phyloP scores from a whole-genome alignment of 192 early-diverging fungal species.

The Allomyces macrogynus region DNA sequence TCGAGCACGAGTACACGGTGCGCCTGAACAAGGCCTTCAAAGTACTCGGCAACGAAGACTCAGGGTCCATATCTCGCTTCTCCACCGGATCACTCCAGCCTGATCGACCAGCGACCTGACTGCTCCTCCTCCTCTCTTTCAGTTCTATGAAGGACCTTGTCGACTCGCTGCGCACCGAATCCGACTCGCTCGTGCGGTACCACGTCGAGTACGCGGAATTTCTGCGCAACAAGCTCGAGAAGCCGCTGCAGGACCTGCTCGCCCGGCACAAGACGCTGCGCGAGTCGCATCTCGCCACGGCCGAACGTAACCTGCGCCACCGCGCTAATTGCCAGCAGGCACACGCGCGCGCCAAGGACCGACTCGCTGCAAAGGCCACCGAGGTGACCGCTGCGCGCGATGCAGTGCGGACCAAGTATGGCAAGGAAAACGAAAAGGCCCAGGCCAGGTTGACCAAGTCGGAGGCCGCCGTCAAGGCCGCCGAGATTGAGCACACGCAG shows the following conservation, averaged over 20 bases:
- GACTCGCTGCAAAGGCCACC: not conserved
- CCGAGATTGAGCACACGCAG: not conserved
- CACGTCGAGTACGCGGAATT: not conserved
- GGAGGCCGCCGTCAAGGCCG: not conserved
- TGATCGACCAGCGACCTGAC: no score
- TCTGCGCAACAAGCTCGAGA: not conserved
- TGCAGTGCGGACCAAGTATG: not conserved
- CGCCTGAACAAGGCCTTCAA: no score
- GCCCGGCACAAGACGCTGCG: not conserved
- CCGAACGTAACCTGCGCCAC: not conserved
- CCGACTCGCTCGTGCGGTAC: not conserved
- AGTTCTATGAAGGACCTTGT: not conserved
- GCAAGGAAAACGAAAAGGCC: not conserved
- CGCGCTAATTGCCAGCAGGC: not conserved
- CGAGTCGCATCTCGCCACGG: not conserved
- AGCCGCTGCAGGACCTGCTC: not conserved
- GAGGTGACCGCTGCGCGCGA: not conserved
- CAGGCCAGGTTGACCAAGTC: not conserved
- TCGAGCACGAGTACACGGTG: no score
- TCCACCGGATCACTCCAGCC: no score
- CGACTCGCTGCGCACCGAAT: not conserved
- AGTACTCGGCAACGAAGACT: no score
- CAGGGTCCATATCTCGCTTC: no score
- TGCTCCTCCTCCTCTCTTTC: no score
- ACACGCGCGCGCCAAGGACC: not conserved